These are phyloP conservation scores for Hylodesmum podocarpum DNA, from an alignment of 306 rosid species.

Conservation along the genomic window DNA sequence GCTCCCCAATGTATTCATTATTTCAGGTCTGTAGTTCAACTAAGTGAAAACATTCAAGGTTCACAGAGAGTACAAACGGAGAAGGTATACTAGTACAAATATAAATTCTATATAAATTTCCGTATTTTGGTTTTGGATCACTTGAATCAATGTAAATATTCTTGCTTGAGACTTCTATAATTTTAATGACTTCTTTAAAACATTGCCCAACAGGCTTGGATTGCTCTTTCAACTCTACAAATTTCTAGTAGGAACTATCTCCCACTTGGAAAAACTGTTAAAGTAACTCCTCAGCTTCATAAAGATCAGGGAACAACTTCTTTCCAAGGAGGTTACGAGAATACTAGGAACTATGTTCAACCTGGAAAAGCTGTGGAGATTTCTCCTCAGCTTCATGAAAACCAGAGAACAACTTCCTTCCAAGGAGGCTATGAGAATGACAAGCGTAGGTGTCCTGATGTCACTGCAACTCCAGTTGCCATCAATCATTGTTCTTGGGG, in stretches of 20 bases:
- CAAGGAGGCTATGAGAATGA: constrained; percentile 34
- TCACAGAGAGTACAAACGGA: constrained; percentile 56
- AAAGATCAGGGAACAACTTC: constrained; percentile 36
- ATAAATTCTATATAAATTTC: neutral
- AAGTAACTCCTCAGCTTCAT: constrained; percentile 33
- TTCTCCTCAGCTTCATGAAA: constrained; percentile 29
- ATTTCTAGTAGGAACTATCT: constrained; percentile 54
- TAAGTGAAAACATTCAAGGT: constrained; percentile 48
- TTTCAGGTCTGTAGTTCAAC: constrained; percentile 50
- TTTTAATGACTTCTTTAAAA: constrained; percentile 22
- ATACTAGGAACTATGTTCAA: constrained; percentile 47
- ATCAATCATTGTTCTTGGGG: constrained; percentile 40
- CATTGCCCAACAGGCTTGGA: constrained; percentile 69
- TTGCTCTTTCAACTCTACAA: constrained; percentile 63
- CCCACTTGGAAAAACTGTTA: constrained; percentile 63
- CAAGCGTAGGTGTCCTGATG: constrained; percentile 33
- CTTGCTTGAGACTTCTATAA: constrained; percentile 1
- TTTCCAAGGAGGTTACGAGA: constrained; percentile 33
- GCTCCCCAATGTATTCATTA: constrained; percentile 9
- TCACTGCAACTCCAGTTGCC: constrained; percentile 41
- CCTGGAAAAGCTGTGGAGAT: constrained; percentile 62
- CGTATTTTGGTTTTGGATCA: neutral
- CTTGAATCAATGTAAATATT: neutral
- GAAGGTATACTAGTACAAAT: constrained; percentile 58
- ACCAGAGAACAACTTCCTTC: constrained; percentile 35